A percentile compares a stretch with the other conserved stretches of the same genome.
Conservation (phyloP, 306 rosid genomes). For the Acacia melanoxylon region DNA sequence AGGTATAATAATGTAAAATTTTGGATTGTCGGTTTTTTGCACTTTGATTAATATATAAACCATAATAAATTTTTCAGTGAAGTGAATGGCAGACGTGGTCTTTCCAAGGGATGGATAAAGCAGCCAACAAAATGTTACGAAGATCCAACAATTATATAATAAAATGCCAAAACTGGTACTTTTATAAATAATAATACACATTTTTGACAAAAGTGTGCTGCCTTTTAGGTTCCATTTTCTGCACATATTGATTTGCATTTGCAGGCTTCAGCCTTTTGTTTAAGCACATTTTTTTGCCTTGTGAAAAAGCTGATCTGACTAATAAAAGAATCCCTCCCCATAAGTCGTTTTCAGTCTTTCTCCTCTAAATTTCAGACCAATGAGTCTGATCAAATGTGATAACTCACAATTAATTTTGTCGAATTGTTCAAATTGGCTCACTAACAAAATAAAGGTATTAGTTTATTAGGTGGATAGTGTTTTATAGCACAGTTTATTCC, state of each 20-base stretch:
- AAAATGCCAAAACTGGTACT: not conserved
- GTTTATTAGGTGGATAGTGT: not conserved
- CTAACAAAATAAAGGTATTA: not conserved
- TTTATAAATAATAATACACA: not conserved
- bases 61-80: not conserved
- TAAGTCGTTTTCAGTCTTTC: slow-evolving; percentile 22
- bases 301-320: not conserved
- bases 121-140: not conserved
- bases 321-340: not conserved
- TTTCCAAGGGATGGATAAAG: not conserved
- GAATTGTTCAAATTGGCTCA: not conserved
- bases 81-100: slow-evolving; percentile 9
- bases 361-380: slow-evolving; percentile 13
- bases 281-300: not conserved
- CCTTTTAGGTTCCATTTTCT: not conserved
- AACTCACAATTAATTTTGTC: not conserved
- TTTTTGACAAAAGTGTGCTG: not conserved
- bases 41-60: slow-evolving; percentile 15
- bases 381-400: slow-evolving; percentile 15
- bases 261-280: slow-evolving; percentile 2
- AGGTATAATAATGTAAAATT: not conserved
- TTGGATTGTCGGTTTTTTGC: slow-evolving; percentile 13
- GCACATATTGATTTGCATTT: not conserved
- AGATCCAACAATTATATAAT: not conserved
- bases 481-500: slow-evolving; percentile 1